Evolutionary conservation across 768 basidiomycete species (phyloP).

Genomic region (Grammothele lineata): DNA sequence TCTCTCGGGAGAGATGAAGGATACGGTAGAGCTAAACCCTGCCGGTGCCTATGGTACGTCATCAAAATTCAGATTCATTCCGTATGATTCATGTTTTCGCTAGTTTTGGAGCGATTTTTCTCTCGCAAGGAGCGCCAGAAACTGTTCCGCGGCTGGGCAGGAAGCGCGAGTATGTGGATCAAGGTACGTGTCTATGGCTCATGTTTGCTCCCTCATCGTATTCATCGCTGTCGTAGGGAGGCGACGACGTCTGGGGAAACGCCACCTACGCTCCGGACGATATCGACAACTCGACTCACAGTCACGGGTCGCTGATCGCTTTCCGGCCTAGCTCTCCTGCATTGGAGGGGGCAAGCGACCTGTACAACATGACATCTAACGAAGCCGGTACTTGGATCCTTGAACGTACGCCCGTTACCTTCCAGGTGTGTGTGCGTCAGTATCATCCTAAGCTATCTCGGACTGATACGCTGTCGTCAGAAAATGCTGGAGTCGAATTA

Average conservation of each 20-base stretch:
- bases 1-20: conserved; percentile 93
- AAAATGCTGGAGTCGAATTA: conserved; percentile 85
- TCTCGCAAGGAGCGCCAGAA: conserved; percentile 83
- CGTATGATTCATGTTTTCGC: not conserved
- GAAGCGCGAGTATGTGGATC: conserved; percentile 90
- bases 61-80: not conserved
- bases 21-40: conserved; percentile 83
- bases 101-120: conserved; percentile 86
- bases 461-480: too few relatives aligned
- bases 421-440: conserved; percentile 72
- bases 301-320: conserved; percentile 79
- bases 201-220: too few relatives aligned
- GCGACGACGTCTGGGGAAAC: conserved; percentile 82
- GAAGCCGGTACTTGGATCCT: conserved; percentile 78
- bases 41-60: conserved; percentile 68
- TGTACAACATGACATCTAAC: conserved; percentile 70
- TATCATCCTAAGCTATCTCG: not conserved
- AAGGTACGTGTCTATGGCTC: conserved; percentile 45
- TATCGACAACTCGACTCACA: conserved; percentile 42
- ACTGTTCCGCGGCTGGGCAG: conserved; percentile 93
- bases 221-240: conserved; percentile 47
- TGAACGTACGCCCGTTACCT: conserved; percentile 75
- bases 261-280: conserved; percentile 78
- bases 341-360: conserved; percentile 13
- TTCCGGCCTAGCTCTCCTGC: conserved; percentile 47